A percentile compares a stretch with the other conserved stretches of the same genome.
Conservation (phyloP, 1,284 basidiomycete species). For the Violaceomyces palustris region DNA sequence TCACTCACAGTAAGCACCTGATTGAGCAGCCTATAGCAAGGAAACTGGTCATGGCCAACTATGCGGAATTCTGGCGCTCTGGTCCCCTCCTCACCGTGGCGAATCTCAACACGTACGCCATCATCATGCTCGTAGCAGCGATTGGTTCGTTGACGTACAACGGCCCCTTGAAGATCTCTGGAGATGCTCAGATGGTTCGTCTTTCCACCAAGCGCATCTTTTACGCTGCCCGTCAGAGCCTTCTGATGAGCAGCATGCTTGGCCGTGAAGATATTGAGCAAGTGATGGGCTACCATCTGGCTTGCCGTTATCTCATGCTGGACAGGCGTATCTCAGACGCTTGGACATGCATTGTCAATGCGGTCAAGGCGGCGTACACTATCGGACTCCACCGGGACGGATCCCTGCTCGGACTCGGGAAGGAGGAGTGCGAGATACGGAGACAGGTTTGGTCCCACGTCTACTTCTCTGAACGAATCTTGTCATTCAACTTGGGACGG, state of each 20-base stretch:
- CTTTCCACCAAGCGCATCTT: too few species aligned
- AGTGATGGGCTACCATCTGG: constrained; percentile 29
- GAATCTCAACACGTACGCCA: constrained; percentile 42
- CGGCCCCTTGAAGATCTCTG: neutral
- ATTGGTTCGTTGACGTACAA: constrained; percentile 1
- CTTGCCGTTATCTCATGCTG: constrained; percentile 40
- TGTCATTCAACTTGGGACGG: constrained; percentile 35
- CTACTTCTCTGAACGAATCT: constrained; percentile 30
- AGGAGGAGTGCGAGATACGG: constrained; percentile 31
- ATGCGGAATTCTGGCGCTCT: constrained; percentile 27
- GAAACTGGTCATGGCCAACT: too few species aligned
- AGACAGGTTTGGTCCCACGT: constrained; percentile 41
- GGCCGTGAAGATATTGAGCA: constrained; percentile 37
- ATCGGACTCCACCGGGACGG: constrained; percentile 50
- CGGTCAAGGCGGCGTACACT: constrained; percentile 31
- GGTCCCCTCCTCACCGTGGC: constrained; percentile 32
- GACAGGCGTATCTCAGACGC: constrained; percentile 38
- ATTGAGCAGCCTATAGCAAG: too few species aligned
- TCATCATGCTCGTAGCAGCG: constrained; percentile 9
- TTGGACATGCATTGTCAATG: constrained; percentile 29
- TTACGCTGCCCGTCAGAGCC: constrained; percentile 26
- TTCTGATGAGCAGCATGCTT: constrained; percentile 31
- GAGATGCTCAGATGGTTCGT: neutral
- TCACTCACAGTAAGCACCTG: too few species aligned
- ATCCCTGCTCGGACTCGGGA: constrained; percentile 25